Evolutionary conservation across 441 rosid species (phyloP), one percentile per base, ranked within the genome.

Genomic region (Gossypium aridum): DNA sequence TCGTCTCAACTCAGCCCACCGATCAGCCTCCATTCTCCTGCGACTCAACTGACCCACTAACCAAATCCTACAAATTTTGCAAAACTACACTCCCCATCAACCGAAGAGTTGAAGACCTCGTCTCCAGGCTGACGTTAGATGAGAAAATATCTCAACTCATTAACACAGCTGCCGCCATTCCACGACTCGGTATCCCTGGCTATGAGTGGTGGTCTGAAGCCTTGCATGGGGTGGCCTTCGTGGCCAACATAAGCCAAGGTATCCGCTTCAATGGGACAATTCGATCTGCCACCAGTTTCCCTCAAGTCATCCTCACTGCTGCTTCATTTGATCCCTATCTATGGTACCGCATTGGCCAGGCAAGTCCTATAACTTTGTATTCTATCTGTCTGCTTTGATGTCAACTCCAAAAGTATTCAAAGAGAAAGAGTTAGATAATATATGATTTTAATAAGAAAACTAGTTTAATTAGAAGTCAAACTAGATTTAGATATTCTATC

Each of bases 171-270:
- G 76, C 93, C 0, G 79, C 88, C 8, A 85, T 93, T 64, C 90
- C 96, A 0, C 69, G 92, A 8, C 92, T 93, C 3, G 93, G 94
- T 43, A 77, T 93, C 43, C 97, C 95, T 3, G 82, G 77, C 17
- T 90, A 90, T 43, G 81, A 90, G 28, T 93, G 98, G 97, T 91
- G 97, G 98, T 91, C 98, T 0, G 98, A 93, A 70, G 98, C 92
- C 39, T 80, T 91, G 9, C 97, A 93, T 16, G 96, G 98, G 1
- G 92, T 91, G 0, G 87, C 94, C 12, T 59, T 22, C 10, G 6
- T 59, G 7, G 20, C 56, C 8, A 64, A 31, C 0, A 87, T 55
- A 0, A 70, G 64, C 64, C 71, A 51, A 0, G 97, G 98, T 63
- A 84, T 90, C 71, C 78, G 73, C 45, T 89, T 93, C 80, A 86